phyloP scores from a whole-genome alignment of 2,329 filamentous ascomycete species.

The Calonectria hawksworthii region DNA sequence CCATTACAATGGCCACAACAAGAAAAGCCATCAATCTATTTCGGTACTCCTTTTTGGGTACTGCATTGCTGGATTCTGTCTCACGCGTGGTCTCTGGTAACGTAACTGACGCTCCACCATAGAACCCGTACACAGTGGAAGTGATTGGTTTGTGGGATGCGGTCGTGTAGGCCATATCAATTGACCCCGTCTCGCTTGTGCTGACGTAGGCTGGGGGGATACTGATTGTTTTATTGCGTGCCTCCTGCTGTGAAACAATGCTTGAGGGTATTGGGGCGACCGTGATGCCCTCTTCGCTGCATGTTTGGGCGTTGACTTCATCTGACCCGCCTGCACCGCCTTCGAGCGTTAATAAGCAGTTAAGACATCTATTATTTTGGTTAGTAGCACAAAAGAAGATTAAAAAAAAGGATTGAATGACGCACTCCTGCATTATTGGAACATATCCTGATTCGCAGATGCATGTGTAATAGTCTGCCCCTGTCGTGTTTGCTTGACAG shows the following conservation, averaged over 20 bases:
- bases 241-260: background rate
- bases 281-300: background rate
- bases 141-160: background rate
- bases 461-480: slow-evolving; percentile 23
- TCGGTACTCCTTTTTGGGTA: fast-evolving
- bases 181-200: background rate
- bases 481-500: slow-evolving; percentile 29
- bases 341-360: background rate
- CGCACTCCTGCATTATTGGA: slow-evolving; percentile 28
- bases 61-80: background rate
- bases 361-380: too few relatives aligned
- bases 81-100: background rate
- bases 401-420: background rate
- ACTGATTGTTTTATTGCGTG: slow-evolving; percentile 33
- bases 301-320: background rate
- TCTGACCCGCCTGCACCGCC: background rate
- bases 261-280: background rate
- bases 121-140: background rate
- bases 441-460: slow-evolving; percentile 33
- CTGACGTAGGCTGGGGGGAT: background rate
- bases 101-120: background rate
- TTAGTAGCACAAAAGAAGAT: too few relatives aligned
- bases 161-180: background rate
- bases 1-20: background rate
- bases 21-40: background rate